Evolutionary conservation across 306 rosid species (phyloP).

Genomic region (Lathyrus aphaca): DNA sequence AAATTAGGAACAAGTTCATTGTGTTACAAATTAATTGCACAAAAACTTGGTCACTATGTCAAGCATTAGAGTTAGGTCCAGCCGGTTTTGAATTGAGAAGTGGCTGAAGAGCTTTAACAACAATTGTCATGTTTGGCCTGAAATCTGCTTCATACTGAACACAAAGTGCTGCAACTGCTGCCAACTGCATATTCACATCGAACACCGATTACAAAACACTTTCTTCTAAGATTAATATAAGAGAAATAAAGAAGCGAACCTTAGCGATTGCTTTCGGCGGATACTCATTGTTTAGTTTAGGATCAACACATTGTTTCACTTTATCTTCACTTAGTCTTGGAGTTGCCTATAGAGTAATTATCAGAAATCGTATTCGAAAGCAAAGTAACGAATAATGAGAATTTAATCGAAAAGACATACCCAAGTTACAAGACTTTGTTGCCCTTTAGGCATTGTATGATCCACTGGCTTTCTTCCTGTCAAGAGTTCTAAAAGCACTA

Average conservation of each 20-base stretch:
- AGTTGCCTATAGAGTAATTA: slow-evolving; percentile 65
- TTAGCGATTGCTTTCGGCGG: slow-evolving; percentile 97
- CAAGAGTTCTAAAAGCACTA: slow-evolving; percentile 88
- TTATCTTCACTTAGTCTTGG: slow-evolving; percentile 99
- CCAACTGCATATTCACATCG: slow-evolving; percentile 63
- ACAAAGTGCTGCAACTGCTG: slow-evolving; percentile 98
- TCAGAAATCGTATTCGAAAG: slow-evolving; percentile 24
- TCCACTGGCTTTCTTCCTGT: slow-evolving; percentile 98
- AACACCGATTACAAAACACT: slow-evolving; percentile 10
- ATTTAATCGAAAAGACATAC: slow-evolving; percentile 40
- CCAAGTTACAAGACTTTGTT: slow-evolving; percentile 99
- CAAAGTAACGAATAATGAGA: neutral
- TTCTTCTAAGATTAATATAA: neutral
- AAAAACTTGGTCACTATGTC: slow-evolving; percentile 32
- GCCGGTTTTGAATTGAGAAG: slow-evolving; percentile 85
- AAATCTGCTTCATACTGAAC: slow-evolving; percentile 97
- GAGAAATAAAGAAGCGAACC: slow-evolving; percentile 47
- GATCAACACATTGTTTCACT: slow-evolving; percentile 98
- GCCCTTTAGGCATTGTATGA: slow-evolving; percentile 99
- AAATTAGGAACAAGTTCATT: slow-evolving; percentile 17
- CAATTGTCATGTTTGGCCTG: slow-evolving; percentile 96
- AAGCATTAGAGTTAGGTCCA: slow-evolving; percentile 64
- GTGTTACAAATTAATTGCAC: slow-evolving; percentile 44
- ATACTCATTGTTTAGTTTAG: slow-evolving; percentile 85
- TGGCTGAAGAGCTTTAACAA: slow-evolving; percentile 95